Evolutionary conservation across 768 basidiomycete genomes (phyloP), one percentile per base, ranked within the genome.

Genomic region (Hydnum rufescens): DNA sequence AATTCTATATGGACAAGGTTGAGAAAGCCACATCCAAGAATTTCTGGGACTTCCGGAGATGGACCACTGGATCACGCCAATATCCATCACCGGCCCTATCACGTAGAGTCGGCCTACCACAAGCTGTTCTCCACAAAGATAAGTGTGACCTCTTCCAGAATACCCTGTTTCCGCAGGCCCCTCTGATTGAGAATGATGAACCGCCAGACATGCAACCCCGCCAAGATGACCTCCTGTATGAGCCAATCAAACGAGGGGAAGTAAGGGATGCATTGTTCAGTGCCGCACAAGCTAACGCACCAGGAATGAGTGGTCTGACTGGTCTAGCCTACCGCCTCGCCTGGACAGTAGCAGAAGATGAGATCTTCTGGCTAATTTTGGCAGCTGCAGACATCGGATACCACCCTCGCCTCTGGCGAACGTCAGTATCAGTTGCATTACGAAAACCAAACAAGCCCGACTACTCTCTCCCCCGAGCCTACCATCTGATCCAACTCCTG

Each of bases 381-480:
- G 32, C 28, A 42, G 42, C 39, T 18, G 39, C 39, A 3, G 22
- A 47, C n/a, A 5, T 19, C 16, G 55, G 55, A 6, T 54, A 56
- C 54, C 53, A 54, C 49, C 55, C 55, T 3, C 28, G 3, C 2
- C 43, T 29, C 4, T 55, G 46, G 44, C 43, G 48, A n/a, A 19
- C 42, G 5, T 56, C 53, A 3, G 54, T 54, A 8, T 32, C 53
- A 19, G 42, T 39, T 3, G 44, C 46, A 5, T 51, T 56, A 4
- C 28, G 42, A 16, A 56, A 55, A 29, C 55, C 55, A 19, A 25
- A 42, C 6, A 55, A 55, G 32, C 29, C 26, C 36, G 54, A 55
- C 54, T 55, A 55, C 52, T 54, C 54, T 18, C 54, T 39, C 8
- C 48, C 53, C 6, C n/a, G 29, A 32, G 53, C 54, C 22, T 54